Evolutionary conservation across 192 early-diverging fungal species (phyloP).

Genomic region (Martensiomyces pterosporus): DNA sequence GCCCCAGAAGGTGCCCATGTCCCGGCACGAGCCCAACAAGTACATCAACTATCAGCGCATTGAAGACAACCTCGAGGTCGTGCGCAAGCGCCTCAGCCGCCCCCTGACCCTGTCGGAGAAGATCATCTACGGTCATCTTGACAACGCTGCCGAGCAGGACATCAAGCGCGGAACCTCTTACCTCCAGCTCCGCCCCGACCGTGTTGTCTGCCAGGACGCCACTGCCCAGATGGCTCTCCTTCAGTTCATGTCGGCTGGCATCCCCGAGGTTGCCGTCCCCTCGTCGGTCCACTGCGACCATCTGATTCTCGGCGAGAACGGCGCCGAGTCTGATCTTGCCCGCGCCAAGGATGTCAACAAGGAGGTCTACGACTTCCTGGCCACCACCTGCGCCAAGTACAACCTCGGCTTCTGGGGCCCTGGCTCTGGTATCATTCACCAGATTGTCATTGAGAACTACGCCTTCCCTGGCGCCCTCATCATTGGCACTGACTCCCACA

Average conservation of each 20-base stretch:
- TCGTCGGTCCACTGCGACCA: constrained; percentile 97
- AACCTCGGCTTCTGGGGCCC: constrained; percentile 95
- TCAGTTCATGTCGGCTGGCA: constrained; percentile 94
- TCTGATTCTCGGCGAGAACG: constrained; percentile 88
- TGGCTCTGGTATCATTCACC: constrained; percentile 91
- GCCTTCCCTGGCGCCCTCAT: constrained; percentile 93
- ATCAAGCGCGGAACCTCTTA: constrained; percentile 90
- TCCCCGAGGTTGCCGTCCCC: constrained; percentile 83
- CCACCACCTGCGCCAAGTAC: constrained; percentile 82
- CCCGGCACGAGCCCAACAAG: constrained; percentile 85
- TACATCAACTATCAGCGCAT: constrained; percentile 98
- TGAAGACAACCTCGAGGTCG: constrained; percentile 90
- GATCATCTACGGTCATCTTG: constrained; percentile 97
- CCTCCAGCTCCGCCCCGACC: constrained; percentile 94
- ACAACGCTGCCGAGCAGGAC: constrained; percentile 91
- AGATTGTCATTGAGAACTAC: constrained; percentile 98
- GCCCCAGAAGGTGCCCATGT: constrained; percentile 80
- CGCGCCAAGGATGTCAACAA: constrained; percentile 84
- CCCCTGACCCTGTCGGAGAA: constrained; percentile 96
- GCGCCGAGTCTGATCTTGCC: constrained; percentile 76
- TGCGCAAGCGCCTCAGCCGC: constrained; percentile 83
- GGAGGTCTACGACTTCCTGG: constrained; percentile 92
- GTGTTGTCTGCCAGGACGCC: constrained; percentile 98
- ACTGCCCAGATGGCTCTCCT: constrained; percentile 97
- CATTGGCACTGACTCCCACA: constrained; percentile 98